Base-by-base conservation (phyloP, 169 alveolate species). In the Theileria orientalis region DNA sequence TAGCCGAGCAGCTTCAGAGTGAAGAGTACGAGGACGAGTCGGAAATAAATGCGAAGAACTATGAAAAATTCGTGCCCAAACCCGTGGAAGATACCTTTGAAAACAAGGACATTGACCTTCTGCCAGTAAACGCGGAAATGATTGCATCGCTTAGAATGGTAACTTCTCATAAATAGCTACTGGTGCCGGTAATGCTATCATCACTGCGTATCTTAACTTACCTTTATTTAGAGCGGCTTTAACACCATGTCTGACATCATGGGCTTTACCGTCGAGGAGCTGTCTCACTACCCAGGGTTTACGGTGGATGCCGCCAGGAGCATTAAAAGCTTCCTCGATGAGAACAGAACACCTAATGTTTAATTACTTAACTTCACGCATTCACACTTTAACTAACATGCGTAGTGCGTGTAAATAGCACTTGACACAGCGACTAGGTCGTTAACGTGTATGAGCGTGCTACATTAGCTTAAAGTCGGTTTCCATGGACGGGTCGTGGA, bases 1-100 rank as follows among this genome's bases (percentile, higher is more conserved):
- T 79, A 56, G 83, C 87, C 6, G 54, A 30, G 25, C 83, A 79
- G 37, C 52, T 79, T 29, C 83, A 79, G 59, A 7, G 33, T 37
- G 87, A 79, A 47, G 87, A 79, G 35, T 79, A 79, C 57, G 21
- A 19, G 9, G 87, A 79, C 25, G 21, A 42, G 2, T 51, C 78
- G 13, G 47, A 69, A n/a, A 79, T 79, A n/a, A 79, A 73, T 40
- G 80, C 86, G 1, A 25, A 41, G 51, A 69, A 57, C 64, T 77
- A 67, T 42, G 86, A 77, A 42, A 52, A 54, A 27, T 77, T 69
- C 52, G 11, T 56, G 25, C 40, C 66, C 27, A 29, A 52, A 67
- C 77, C 76, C 5, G 67, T 40, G 30, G 86, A 70, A 13, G 56
- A 35, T 0, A 40, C 86, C 23, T 70, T 37, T 7, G 44, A 47